Percentiles rank a stretch among this genome's conserved stretches.
phyloP scores from a whole-genome alignment of 495 filamentous ascomycete genomes.

The Hypoxylon subgilvum region DNA sequence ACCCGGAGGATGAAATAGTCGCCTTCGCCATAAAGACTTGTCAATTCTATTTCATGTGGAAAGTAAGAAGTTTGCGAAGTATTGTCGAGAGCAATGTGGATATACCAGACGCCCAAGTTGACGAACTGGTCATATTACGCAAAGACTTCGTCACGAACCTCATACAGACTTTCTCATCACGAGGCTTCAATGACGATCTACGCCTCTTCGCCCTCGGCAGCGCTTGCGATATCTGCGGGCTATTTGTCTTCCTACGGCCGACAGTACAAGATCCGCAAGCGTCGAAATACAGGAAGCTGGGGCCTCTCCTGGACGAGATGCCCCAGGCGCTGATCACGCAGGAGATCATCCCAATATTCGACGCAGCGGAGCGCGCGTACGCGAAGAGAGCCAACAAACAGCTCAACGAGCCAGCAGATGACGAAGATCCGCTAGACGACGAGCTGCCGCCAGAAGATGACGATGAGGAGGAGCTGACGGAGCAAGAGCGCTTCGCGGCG shows the following conservation, averaged over 20 bases:
- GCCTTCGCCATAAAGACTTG: conserved; percentile 71
- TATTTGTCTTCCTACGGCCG: conserved; percentile 74
- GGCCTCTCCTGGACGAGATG: conserved; percentile 70
- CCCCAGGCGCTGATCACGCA: conserved; percentile 57
- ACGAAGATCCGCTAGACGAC: conserved; percentile 67
- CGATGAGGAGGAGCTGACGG: conserved; percentile 60
- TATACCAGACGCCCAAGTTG: conserved; percentile 57
- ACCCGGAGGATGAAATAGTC: conserved; percentile 76
- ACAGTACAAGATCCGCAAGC: conserved; percentile 38
- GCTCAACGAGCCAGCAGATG: conserved; percentile 68
- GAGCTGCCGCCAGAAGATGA: conserved; percentile 65
- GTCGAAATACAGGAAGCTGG: conserved; percentile 59
- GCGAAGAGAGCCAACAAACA: conserved; percentile 71
- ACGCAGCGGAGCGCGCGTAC: conserved; percentile 72
- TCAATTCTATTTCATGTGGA: conserved; percentile 96
- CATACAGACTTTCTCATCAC: conserved; percentile 66
- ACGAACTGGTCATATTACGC: conserved; percentile 63
- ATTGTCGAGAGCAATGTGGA: conserved; percentile 49
- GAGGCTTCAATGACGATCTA: conserved; percentile 72
- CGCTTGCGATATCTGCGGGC: conserved; percentile 78
- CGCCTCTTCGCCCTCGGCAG: conserved; percentile 75
- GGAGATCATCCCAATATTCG: conserved; percentile 74
- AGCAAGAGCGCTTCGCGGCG: conserved; percentile 60
- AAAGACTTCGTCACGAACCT: conserved; percentile 65
- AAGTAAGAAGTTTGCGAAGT: conserved; percentile 61